Percentiles rank a stretch among this genome's conserved stretches.
phyloP scores from a whole-genome alignment of 352 stramenopile species.

The Phytophthora colocasiae region DNA sequence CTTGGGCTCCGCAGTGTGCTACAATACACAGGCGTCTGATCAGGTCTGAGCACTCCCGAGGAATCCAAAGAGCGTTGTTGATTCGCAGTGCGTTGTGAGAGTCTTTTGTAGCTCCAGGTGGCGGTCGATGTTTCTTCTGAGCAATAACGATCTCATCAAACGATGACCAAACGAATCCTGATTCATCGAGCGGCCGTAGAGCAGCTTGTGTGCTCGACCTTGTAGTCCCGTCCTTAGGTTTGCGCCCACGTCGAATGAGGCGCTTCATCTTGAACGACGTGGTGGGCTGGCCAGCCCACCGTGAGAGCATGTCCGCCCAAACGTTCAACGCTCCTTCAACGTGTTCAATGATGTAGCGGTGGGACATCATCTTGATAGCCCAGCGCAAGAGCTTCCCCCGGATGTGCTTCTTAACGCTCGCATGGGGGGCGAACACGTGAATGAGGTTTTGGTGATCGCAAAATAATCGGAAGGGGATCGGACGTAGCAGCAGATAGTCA shows the following conservation, averaged over 20 bases:
- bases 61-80: not conserved
- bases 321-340: not conserved
- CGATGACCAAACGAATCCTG: not conserved
- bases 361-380: not conserved
- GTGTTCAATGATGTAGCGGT: not conserved
- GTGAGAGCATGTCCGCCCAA: not conserved
- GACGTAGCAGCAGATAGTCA: too few relatives aligned
- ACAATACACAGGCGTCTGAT: not conserved
- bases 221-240: not conserved
- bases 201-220: not conserved
- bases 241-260: not conserved
- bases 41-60: not conserved
- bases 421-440: too few relatives aligned
- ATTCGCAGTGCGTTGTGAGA: not conserved
- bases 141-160: not conserved
- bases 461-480: too few relatives aligned
- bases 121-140: not conserved
- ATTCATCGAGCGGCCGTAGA: not conserved
- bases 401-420: not conserved
- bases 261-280: not conserved
- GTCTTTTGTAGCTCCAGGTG: not conserved
- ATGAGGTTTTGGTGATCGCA: too few relatives aligned
- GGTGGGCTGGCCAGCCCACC: not conserved
- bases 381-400: not conserved
- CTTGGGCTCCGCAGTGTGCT: not conserved